A percentile compares a stretch with the other conserved stretches of the same genome.
These are phyloP conservation scores for Ogataea salicorniae DNA, from an alignment of 805 yeast genomes.

Conservation along the genomic window DNA sequence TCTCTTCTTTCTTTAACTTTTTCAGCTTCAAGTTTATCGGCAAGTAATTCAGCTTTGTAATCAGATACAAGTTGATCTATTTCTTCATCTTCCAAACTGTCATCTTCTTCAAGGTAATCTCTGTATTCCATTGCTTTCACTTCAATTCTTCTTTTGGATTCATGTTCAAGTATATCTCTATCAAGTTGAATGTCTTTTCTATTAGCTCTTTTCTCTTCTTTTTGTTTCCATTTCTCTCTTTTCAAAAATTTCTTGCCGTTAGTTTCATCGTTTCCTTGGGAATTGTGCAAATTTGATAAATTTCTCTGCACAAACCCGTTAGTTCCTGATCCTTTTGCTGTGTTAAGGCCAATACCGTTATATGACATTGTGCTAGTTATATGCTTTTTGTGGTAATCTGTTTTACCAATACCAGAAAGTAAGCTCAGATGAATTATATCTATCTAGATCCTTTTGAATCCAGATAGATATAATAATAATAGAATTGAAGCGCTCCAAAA, in stretches of 20 bases:
- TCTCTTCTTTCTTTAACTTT: not conserved
- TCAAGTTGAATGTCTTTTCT: conserved; percentile 12
- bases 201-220: conserved; percentile 9
- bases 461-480: no score
- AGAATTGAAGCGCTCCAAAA: no score
- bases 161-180: conserved; percentile 31
- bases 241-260: conserved; percentile 34
- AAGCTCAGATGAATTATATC: no score
- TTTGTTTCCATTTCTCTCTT: conserved; percentile 26
- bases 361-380: conserved; percentile 38
- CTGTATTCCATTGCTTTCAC: conserved; percentile 45
- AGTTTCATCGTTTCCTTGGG: conserved; percentile 19
- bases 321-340: conserved; percentile 59
- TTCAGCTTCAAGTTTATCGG: not conserved
- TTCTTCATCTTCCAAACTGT: conserved; percentile 32
- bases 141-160: conserved; percentile 35
- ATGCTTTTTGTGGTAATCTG: no score
- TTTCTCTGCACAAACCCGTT: conserved; percentile 56
- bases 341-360: conserved; percentile 52
- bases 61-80: conserved; percentile 29
- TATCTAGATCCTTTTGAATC: no score
- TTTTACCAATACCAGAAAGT: no score
- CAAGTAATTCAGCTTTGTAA: conserved; percentile 21
- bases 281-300: conserved; percentile 23
- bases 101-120: conserved; percentile 47